Conservation (phyloP, 768 basidiomycete species). For the Pleurotus tuber-regium region DNA sequence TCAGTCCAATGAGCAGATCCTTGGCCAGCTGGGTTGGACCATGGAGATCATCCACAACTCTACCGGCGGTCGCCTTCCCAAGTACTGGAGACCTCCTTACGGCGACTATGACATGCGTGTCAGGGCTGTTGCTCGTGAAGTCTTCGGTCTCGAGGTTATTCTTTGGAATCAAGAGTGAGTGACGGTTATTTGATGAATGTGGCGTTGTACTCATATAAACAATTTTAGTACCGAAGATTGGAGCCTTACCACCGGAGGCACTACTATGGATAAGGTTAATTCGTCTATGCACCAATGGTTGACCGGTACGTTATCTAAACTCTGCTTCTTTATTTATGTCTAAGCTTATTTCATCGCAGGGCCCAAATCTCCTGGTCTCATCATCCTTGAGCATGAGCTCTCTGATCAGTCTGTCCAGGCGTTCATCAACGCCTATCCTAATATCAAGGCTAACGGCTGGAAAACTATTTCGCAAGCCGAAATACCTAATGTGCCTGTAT, state of each 20-base stretch:
- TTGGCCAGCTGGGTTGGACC: constrained; percentile 53
- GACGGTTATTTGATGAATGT: constrained; percentile 20
- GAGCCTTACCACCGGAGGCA: constrained; percentile 48
- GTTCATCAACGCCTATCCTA: constrained; percentile 65
- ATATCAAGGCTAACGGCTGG: constrained; percentile 73
- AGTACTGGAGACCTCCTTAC: constrained; percentile 87
- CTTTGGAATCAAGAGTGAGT: constrained; percentile 89
- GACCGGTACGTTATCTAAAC: constrained; percentile 32
- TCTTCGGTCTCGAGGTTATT: constrained; percentile 80
- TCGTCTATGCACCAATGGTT: constrained; percentile 55
- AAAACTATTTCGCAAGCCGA: constrained; percentile 53
- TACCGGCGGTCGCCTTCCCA: constrained; percentile 67
- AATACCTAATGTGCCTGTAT: constrained; percentile 35
- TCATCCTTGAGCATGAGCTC: constrained; percentile 85
- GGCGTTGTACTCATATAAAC: constrained; percentile 5
- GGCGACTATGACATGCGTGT: constrained; percentile 86
- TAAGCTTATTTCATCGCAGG: constrained; percentile 29
- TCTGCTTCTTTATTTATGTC: not conserved
- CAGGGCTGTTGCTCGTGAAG: constrained; percentile 76
- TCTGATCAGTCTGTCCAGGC: constrained; percentile 54
- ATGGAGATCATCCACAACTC: constrained; percentile 69
- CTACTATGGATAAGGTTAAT: constrained; percentile 46
- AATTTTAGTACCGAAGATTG: constrained; percentile 69
- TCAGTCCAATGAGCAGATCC: constrained; percentile 60
- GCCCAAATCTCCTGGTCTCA: constrained; percentile 73